A percentile compares a stretch with the other conserved stretches of the same genome.
phyloP scores from a whole-genome alignment of 2,329 filamentous ascomycete genomes.

The Nigrospora osmanthi region DNA sequence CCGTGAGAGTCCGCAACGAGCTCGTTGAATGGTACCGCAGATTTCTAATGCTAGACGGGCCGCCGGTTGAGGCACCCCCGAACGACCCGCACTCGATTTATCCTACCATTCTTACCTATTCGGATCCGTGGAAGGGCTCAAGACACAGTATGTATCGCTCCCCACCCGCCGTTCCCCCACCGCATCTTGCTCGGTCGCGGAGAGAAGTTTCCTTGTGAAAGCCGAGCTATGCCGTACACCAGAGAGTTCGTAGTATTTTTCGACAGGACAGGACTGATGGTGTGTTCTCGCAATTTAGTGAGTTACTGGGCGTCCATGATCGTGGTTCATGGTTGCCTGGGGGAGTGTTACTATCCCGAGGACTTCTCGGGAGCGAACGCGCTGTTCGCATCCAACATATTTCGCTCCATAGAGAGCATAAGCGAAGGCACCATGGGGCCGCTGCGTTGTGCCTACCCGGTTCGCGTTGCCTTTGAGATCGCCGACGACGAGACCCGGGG shows the following conservation, averaged over 20 bases:
- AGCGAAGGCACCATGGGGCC: slow-evolving; percentile 28
- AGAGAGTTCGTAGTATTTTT: no score
- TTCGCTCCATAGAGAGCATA: slow-evolving; percentile 28
- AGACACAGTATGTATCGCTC: slow-evolving; percentile 12
- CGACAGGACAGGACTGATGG: no score
- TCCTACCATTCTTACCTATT: slow-evolving; percentile 21
- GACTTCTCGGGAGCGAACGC: slow-evolving; percentile 13
- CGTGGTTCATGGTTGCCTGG: slow-evolving; percentile 29
- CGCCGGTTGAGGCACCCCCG: slow-evolving; percentile 18
- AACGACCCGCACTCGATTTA: slow-evolving; percentile 23
- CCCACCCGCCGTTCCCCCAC: no score
- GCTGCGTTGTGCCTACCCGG: slow-evolving; percentile 26
- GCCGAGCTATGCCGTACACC: no score
- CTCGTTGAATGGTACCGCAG: slow-evolving; percentile 24
- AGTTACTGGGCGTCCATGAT: slow-evolving; percentile 29
- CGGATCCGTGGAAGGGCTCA: slow-evolving; percentile 23
- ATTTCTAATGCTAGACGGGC: slow-evolving; percentile 14
- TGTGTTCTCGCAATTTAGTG: slow-evolving; percentile 5
- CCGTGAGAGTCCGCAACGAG: slow-evolving; percentile 18
- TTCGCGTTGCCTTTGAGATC: slow-evolving; percentile 31
- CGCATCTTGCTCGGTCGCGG: no score
- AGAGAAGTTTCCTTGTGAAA: no score
- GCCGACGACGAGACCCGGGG: slow-evolving; percentile 22
- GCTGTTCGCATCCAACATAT: slow-evolving; percentile 21
- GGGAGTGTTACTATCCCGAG: slow-evolving; percentile 20